These are phyloP conservation scores for Ogataea chonburiensis DNA, from an alignment of 805 yeast genomes.

Conservation along the genomic window DNA sequence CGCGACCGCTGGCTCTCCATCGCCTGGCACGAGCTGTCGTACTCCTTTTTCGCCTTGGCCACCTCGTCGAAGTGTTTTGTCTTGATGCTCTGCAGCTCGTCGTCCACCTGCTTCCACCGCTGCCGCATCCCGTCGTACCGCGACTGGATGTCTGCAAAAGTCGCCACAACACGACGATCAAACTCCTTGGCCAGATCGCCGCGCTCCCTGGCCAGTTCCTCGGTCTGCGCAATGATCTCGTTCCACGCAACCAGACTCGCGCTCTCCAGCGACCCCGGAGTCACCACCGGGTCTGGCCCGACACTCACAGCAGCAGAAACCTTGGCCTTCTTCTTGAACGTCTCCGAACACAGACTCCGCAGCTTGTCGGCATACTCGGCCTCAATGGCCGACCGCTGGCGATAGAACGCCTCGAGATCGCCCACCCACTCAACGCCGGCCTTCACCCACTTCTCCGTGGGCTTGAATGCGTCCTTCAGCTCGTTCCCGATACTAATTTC, in stretches of 20 bases:
- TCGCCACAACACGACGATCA: constrained; percentile 57
- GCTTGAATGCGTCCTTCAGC: constrained; percentile 74
- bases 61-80: constrained; percentile 54
- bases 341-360: constrained; percentile 60
- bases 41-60: constrained; percentile 65
- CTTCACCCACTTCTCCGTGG: constrained; percentile 74
- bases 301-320: constrained; percentile 69
- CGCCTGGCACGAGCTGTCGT: constrained; percentile 74
- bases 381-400: constrained; percentile 79
- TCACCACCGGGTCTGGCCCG: constrained; percentile 85
- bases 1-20: constrained; percentile 82
- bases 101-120: constrained; percentile 58
- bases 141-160: constrained; percentile 50
- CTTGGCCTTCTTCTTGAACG: constrained; percentile 74
- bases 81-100: constrained; percentile 49
- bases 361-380: constrained; percentile 76
- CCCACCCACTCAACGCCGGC: constrained; percentile 71
- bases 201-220: constrained; percentile 69
- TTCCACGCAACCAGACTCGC: constrained; percentile 90
- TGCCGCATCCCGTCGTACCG: constrained; percentile 54
- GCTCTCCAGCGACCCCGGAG: constrained; percentile 93
- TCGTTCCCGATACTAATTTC: constrained; percentile 61
- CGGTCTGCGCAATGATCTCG: constrained; percentile 81
- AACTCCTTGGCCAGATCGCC: constrained; percentile 58
- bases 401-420: constrained; percentile 81